Conservation (phyloP, 768 basidiomycete species). For the Mycena leptocephala region DNA sequence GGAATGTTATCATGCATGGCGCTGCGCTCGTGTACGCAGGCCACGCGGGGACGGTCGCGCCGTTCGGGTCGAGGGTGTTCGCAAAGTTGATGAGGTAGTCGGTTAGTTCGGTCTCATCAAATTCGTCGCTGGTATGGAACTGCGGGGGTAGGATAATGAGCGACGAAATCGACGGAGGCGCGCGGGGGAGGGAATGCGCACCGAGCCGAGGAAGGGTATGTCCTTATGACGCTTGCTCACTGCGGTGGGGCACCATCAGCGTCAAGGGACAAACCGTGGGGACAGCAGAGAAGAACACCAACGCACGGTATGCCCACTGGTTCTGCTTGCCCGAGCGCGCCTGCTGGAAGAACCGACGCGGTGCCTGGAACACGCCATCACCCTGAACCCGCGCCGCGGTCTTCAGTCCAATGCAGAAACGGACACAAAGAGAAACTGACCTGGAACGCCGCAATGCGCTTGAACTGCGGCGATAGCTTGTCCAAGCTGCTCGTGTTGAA, state of each 20-base stretch:
- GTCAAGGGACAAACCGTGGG: neutral
- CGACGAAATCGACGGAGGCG: neutral
- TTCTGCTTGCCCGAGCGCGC: neutral
- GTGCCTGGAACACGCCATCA: neutral
- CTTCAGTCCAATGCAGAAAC: neutral
- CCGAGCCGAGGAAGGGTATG: neutral
- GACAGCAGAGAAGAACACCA: neutral
- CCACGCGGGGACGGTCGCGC: too few relatives aligned
- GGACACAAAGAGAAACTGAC: neutral
- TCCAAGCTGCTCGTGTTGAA: neutral
- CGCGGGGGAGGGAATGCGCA: slow-evolving; percentile 31
- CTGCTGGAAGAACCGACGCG: slow-evolving; percentile 11
- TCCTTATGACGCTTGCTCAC: neutral
- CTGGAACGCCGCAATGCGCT: neutral
- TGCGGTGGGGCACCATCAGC: neutral
- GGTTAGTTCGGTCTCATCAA: too few relatives aligned
- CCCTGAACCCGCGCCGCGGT: neutral
- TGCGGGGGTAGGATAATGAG: neutral
- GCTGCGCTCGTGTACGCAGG: too few relatives aligned
- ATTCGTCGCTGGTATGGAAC: neutral
- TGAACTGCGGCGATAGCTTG: neutral
- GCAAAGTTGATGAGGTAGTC: too few relatives aligned
- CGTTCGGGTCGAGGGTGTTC: too few relatives aligned
- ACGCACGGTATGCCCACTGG: slow-evolving; percentile 2
- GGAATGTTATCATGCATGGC: neutral